Percentiles rank a stretch among this genome's conserved stretches.
phyloP scores from a whole-genome alignment of 176 grass and related monocot genomes.

The Alloteropsis semialata region DNA sequence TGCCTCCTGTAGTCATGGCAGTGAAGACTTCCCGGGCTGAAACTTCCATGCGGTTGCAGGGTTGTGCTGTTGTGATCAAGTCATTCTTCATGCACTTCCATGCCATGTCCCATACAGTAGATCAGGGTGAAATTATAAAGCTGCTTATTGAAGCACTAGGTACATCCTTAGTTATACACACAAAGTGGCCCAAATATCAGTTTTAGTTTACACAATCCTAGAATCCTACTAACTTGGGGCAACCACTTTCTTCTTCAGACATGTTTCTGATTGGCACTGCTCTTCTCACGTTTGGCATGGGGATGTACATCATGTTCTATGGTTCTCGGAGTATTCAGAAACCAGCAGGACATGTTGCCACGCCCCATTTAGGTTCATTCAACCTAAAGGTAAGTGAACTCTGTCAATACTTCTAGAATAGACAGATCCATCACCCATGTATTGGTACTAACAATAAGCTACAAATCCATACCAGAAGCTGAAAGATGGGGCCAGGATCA shows the following conservation, averaged over 20 bases:
- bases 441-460: neutral
- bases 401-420: neutral
- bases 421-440: neutral
- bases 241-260: constrained; percentile 29
- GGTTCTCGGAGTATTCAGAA: constrained; percentile 36
- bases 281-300: constrained; percentile 83
- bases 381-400: constrained; percentile 40
- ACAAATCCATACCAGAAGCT: constrained; percentile 54
- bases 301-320: constrained; percentile 61
- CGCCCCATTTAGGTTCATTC: constrained; percentile 52
- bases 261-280: constrained; percentile 92
- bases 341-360: constrained; percentile 16
- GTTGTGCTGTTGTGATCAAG: constrained; percentile 56
- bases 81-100: constrained; percentile 55
- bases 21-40: neutral
- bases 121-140: constrained; percentile 53
- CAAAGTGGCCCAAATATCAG: neutral
- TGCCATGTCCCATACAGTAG: constrained; percentile 26
- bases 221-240: neutral
- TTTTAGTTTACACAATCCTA: neutral
- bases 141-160: constrained; percentile 67
- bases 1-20: neutral
- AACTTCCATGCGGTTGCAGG: constrained; percentile 29
- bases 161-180: neutral
- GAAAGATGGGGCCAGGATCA: constrained; percentile 56